These are phyloP conservation scores for Linnemannia elongata DNA, from an alignment of 192 early-diverging fungal genomes.

Conservation along the genomic window DNA sequence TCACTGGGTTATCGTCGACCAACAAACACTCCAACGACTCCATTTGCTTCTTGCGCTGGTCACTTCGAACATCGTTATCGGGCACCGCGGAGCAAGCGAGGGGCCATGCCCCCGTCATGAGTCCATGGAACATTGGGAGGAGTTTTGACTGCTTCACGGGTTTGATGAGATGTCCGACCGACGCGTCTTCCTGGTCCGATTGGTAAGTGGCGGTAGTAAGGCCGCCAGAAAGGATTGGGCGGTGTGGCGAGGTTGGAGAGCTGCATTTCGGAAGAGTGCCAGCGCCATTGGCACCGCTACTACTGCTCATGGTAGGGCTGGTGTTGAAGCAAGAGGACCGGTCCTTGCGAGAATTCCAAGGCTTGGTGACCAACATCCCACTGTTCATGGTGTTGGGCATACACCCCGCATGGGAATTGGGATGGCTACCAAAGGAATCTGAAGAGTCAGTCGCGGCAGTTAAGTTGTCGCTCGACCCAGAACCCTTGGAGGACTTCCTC, in stretches of 20 bases:
- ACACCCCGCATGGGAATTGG: neutral
- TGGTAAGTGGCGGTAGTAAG: neutral
- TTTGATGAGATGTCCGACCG: conserved; percentile 18
- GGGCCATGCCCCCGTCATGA: conserved; percentile 28
- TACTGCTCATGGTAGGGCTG: neutral
- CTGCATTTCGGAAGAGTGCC: neutral
- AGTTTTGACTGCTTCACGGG: conserved; percentile 37
- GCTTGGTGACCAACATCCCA: conserved; percentile 20
- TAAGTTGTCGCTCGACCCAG: neutral
- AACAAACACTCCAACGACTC: conserved; percentile 28
- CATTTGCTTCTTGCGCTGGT: conserved; percentile 19
- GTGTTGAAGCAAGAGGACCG: neutral
- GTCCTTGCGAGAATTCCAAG: conserved; percentile 4
- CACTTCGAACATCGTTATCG: neutral
- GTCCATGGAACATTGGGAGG: conserved; percentile 30
- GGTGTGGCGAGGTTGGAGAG: conserved; percentile 1
- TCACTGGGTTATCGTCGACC: conserved; percentile 58
- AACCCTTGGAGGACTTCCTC: neutral
- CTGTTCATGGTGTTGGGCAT: conserved; percentile 35
- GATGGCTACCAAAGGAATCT: neutral
- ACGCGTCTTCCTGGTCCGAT: conserved; percentile 4
- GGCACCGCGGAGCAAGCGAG: neutral
- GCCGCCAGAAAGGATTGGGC: neutral
- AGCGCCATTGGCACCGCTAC: neutral
- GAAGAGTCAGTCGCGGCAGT: neutral